A percentile compares a stretch with the other conserved stretches of the same genome.
Conservation (phyloP, 345 rosid species). For the Rhodamnia rubescens region DNA sequence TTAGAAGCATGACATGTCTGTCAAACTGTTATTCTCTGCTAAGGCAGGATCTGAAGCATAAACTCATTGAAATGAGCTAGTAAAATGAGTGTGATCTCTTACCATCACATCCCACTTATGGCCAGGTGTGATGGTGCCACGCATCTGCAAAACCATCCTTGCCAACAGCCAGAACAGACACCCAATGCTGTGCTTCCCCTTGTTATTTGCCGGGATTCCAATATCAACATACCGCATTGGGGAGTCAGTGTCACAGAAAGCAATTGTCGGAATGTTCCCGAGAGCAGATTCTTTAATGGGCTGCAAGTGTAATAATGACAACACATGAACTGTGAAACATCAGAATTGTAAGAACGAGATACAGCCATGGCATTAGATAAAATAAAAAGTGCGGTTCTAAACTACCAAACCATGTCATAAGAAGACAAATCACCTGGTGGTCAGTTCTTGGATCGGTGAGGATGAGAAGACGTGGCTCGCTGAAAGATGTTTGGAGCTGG, state of each 20-base stretch:
- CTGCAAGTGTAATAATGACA: slow-evolving; percentile 18
- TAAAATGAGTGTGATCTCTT: not conserved
- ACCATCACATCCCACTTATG: slow-evolving; percentile 88
- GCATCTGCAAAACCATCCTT: slow-evolving; percentile 96
- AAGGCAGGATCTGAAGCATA: not conserved
- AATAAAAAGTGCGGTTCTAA: not conserved
- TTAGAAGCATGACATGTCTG: not conserved
- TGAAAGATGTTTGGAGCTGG: slow-evolving; percentile 86
- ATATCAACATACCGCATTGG: slow-evolving; percentile 90
- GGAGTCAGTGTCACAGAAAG: slow-evolving; percentile 94
- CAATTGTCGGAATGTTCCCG: slow-evolving; percentile 91
- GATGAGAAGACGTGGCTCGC: slow-evolving; percentile 77
- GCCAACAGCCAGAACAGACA: slow-evolving; percentile 94
- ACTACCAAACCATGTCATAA: not conserved
- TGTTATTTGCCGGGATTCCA: slow-evolving; percentile 94
- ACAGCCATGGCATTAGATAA: not conserved
- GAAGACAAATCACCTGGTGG: slow-evolving; percentile 52
- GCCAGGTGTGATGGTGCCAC: slow-evolving; percentile 71
- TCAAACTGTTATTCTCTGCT: not conserved
- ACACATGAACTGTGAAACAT: not conserved
- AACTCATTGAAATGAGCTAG: not conserved
- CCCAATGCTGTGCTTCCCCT: slow-evolving; percentile 95
- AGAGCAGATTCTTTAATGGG: slow-evolving; percentile 96
- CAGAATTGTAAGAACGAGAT: not conserved
- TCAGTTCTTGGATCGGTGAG: slow-evolving; percentile 98